These are phyloP conservation scores for Penicillium sp. DNA, from an alignment of 2,329 filamentous ascomycete species.

Conservation along the genomic window DNA sequence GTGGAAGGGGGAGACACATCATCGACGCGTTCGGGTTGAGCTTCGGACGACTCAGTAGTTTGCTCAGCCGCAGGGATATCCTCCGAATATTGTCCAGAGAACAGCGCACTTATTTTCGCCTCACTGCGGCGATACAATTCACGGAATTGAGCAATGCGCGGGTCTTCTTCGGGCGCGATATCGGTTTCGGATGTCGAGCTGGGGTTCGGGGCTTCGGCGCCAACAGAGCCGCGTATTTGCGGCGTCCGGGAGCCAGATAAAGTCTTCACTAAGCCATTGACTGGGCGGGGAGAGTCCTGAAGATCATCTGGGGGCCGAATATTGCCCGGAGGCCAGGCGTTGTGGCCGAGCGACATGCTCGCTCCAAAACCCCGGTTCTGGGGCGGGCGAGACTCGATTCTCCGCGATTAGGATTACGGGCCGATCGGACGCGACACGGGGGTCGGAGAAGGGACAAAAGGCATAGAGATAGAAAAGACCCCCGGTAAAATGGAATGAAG, in stretches of 20 bases:
- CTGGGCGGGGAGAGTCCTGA: constrained; percentile 34
- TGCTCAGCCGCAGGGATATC: constrained; percentile 47
- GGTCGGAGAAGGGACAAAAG: constrained; percentile 30
- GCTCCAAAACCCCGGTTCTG: constrained; percentile 47
- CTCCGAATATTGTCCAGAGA: constrained; percentile 49
- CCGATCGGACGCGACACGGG: constrained; percentile 29
- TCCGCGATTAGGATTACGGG: constrained; percentile 43
- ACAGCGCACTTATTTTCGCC: constrained; percentile 72
- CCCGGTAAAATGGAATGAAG: constrained; percentile 22
- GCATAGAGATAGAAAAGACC: constrained; percentile 28
- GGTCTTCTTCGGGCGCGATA: constrained; percentile 65
- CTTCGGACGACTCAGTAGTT: constrained; percentile 35
- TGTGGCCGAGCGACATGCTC: constrained; percentile 66
- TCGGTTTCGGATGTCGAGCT: constrained; percentile 51
- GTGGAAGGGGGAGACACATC: constrained; percentile 46
- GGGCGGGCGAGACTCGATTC: constrained; percentile 45
- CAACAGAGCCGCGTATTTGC: constrained; percentile 43
- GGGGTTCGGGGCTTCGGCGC: constrained; percentile 47
- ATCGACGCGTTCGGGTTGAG: constrained; percentile 47
- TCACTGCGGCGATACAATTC: constrained; percentile 76
- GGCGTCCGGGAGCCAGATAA: constrained; percentile 46
- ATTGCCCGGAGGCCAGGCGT: constrained; percentile 63
- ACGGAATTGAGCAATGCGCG: constrained; percentile 68
- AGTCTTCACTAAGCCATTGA: constrained; percentile 45
- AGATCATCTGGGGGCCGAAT: constrained; percentile 63